Evolutionary conservation across 768 basidiomycete genomes (phyloP).

Genomic region (Amanita thiersii): DNA sequence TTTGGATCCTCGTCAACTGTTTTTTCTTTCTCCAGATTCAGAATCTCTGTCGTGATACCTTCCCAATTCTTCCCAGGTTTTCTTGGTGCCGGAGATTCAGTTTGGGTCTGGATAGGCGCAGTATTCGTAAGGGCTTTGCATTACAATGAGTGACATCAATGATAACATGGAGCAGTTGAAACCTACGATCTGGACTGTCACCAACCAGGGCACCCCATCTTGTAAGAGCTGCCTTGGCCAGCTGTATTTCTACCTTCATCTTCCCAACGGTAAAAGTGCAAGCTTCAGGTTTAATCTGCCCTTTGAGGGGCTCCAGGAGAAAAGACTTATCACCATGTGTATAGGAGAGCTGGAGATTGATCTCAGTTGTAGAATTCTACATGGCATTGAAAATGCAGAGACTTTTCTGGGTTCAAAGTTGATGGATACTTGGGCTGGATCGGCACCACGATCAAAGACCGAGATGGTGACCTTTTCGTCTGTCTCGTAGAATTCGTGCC

Average conservation of each 20-base stretch:
- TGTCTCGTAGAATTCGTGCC: constrained; percentile 86
- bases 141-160: constrained; percentile 1
- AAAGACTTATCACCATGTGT: constrained; percentile 64
- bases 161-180: no score
- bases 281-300: constrained; percentile 61
- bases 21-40: constrained; percentile 61
- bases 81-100: constrained; percentile 28
- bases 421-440: constrained; percentile 54
- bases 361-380: constrained; percentile 7
- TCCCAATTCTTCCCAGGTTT: constrained; percentile 84
- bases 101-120: constrained; percentile 19
- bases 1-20: constrained; percentile 76
- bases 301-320: constrained; percentile 71
- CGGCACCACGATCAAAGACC: constrained; percentile 72
- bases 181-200: constrained; percentile 69
- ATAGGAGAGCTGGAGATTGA: constrained; percentile 41
- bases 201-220: constrained; percentile 74
- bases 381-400: constrained; percentile 8
- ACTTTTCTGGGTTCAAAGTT: constrained; percentile 62
- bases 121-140: constrained; percentile 21
- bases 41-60: constrained; percentile 60
- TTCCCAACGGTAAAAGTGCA: constrained; percentile 66
- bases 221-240: constrained; percentile 58
- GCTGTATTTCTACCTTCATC: constrained; percentile 81
- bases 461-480: constrained; percentile 68